Evolutionary conservation across 305 asterid genomes (phyloP).

Genomic region (Euphrasia arctica): DNA sequence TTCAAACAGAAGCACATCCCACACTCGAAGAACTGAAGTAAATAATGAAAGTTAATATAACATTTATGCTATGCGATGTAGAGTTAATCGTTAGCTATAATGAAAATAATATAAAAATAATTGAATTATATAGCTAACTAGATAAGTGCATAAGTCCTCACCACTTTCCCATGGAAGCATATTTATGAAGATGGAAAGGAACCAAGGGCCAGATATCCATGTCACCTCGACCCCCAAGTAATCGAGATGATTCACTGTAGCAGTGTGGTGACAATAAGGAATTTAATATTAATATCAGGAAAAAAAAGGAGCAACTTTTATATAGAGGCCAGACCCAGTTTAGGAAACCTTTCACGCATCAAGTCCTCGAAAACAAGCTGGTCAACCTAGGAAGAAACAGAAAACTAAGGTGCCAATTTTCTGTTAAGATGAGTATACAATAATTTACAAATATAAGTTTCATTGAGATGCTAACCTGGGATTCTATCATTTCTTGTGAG

Average conservation of each 20-base stretch:
- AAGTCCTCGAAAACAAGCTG: constrained; percentile 94
- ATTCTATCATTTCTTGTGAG: constrained; percentile 89
- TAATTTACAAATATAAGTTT: constrained; percentile 17
- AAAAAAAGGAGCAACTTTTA: constrained; percentile 15
- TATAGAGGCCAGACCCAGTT: constrained; percentile 57
- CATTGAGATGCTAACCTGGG: constrained; percentile 59
- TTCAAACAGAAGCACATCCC: constrained; percentile 93
- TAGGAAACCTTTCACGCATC: constrained; percentile 87
- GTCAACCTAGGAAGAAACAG: constrained; percentile 54
- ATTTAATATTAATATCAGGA: constrained; percentile 21
- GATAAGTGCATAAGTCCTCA: constrained; percentile 36
- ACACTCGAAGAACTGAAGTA: constrained; percentile 73
- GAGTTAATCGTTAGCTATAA: constrained; percentile 11
- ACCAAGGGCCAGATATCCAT: constrained; percentile 88
- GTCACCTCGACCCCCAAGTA: constrained; percentile 90
- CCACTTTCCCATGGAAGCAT: constrained; percentile 98
- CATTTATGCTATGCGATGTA: constrained; percentile 4
- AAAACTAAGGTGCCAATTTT: constrained; percentile 12
- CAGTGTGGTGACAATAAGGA: constrained; percentile 28
- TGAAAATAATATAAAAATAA: constrained; percentile 19
- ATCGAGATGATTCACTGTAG: constrained; percentile 83
- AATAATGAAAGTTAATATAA: constrained; percentile 21
- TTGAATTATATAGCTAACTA: constrained; percentile 24
- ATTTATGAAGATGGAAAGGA: constrained; percentile 79
- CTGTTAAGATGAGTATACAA: constrained; percentile 25